Conservation (phyloP, 1,284 basidiomycete species). For the Ceratobasidium sp. region DNA sequence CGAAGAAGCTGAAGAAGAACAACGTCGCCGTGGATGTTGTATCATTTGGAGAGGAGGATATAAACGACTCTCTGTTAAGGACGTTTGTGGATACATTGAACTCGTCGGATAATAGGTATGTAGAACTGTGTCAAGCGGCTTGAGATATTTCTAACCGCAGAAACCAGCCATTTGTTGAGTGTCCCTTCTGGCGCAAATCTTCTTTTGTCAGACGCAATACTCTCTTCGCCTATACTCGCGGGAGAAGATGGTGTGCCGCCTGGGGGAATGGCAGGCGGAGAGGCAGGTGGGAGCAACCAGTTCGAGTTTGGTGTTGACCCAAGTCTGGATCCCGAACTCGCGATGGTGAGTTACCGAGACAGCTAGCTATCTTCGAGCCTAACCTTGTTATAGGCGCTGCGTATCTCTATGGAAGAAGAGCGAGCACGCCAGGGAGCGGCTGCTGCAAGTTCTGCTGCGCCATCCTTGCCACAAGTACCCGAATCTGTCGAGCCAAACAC, state of each 20-base stretch:
- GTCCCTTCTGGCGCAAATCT: conserved; percentile 78
- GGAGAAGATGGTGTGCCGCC: conserved; percentile 74
- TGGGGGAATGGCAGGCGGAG: conserved; percentile 64
- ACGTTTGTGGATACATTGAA: conserved; percentile 83
- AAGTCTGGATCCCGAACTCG: conserved; percentile 94
- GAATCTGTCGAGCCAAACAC: conserved; percentile 37
- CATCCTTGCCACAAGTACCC: conserved; percentile 49
- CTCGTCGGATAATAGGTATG: conserved; percentile 86
- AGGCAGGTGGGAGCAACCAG: conserved; percentile 64
- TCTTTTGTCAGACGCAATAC: conserved; percentile 86
- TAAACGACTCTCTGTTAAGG: conserved; percentile 71
- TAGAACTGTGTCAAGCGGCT: conserved; percentile 47
- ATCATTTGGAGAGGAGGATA: conserved; percentile 76
- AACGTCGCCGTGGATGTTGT: conserved; percentile 96
- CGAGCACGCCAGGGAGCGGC: conserved; percentile 85
- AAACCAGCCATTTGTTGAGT: conserved; percentile 82
- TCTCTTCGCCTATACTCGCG: conserved; percentile 85
- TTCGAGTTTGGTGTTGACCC: conserved; percentile 96
- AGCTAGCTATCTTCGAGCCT: neutral
- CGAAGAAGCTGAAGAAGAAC: conserved; percentile 99
- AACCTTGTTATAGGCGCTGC: conserved; percentile 77
- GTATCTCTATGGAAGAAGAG: conserved; percentile 98
- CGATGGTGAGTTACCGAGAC: conserved; percentile 76
- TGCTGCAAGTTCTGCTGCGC: conserved; percentile 55
- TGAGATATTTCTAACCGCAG: conserved; percentile 27